A percentile compares a stretch with the other conserved stretches of the same genome.
Conservation (phyloP, 1,284 basidiomycete genomes). For the Rugiboletus extremiorientalis region DNA sequence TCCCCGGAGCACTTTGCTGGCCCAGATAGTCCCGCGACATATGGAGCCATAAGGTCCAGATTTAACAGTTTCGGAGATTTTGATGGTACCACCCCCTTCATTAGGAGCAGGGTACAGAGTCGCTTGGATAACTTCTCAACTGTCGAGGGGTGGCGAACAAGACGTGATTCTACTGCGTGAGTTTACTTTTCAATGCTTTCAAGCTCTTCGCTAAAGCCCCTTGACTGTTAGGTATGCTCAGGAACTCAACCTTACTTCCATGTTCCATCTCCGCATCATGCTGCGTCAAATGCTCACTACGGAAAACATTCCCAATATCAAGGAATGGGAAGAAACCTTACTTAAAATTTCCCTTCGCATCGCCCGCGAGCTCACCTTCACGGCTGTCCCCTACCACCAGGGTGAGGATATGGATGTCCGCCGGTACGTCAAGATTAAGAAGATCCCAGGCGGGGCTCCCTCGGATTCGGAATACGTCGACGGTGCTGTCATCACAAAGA, state of each 20-base stretch:
- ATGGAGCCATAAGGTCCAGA: constrained; percentile 50
- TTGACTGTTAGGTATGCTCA: constrained; percentile 60
- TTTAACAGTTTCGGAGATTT: constrained; percentile 71
- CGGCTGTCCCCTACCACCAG: constrained; percentile 69
- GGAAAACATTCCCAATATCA: constrained; percentile 73
- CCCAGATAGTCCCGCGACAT: constrained; percentile 55
- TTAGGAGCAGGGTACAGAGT: constrained; percentile 79
- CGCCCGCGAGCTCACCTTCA: constrained; percentile 75
- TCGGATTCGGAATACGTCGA: constrained; percentile 96
- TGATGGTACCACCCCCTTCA: constrained; percentile 69
- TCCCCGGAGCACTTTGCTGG: constrained; percentile 60
- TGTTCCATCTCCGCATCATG: constrained; percentile 87
- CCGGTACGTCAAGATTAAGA: constrained; percentile 97
- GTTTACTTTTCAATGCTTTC: constrained; percentile 29
- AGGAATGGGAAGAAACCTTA: constrained; percentile 85
- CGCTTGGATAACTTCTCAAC: constrained; percentile 56
- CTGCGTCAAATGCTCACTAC: constrained; percentile 83
- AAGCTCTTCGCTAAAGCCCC: background rate
- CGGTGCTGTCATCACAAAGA: constrained; percentile 97
- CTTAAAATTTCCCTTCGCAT: constrained; percentile 79
- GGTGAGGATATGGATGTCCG: constrained; percentile 95
- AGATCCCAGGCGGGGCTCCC: constrained; percentile 92
- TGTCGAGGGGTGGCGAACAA: constrained; percentile 76
- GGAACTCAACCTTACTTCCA: constrained; percentile 81
- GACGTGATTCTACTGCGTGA: constrained; percentile 81